Evolutionary conservation across 371 early-diverging fungal genomes (phyloP).

Genomic region (Mortierella polycephala): DNA sequence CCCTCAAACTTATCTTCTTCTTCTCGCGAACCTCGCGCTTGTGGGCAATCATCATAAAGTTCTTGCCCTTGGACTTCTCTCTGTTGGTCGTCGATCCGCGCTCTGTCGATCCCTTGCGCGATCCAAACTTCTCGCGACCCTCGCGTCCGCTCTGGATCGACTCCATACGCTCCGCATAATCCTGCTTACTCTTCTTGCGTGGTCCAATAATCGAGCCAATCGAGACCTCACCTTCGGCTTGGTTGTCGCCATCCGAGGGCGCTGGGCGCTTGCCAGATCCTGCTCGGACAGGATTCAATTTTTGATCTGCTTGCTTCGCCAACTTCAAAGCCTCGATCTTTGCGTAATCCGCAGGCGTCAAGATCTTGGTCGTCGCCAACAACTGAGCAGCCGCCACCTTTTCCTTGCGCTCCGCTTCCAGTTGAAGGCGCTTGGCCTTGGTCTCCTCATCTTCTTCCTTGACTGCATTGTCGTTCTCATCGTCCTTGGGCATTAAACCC

Average conservation of each 20-base stretch:
- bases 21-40: conserved; percentile 86
- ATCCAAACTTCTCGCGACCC: conserved; percentile 91
- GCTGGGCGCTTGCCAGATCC: conserved; percentile 51
- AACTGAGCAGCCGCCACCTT: conserved; percentile 64
- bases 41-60: conserved; percentile 95
- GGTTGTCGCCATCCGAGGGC: conserved; percentile 55
- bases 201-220: conserved; percentile 82
- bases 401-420: conserved; percentile 58
- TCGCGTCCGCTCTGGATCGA: conserved; percentile 90
- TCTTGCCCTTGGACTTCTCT: conserved; percentile 94
- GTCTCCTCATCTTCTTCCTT: conserved; percentile 56
- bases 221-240: conserved; percentile 66
- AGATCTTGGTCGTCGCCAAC: conserved; percentile 65
- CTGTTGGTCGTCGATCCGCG: conserved; percentile 86
- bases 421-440: conserved; percentile 62
- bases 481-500: conserved; percentile 57
- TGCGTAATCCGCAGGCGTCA: conserved; percentile 94
- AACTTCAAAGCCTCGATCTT: conserved; percentile 79
- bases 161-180: conserved; percentile 91
- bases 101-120: conserved; percentile 83
- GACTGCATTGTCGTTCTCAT: conserved; percentile 56
- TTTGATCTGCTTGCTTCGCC: conserved; percentile 64
- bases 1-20: conserved; percentile 82
- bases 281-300: conserved; percentile 39
- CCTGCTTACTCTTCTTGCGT: conserved; percentile 90